Base-by-base conservation (phyloP, 2,329 filamentous ascomycete genomes). In the Pyrenophora seminiperda region DNA sequence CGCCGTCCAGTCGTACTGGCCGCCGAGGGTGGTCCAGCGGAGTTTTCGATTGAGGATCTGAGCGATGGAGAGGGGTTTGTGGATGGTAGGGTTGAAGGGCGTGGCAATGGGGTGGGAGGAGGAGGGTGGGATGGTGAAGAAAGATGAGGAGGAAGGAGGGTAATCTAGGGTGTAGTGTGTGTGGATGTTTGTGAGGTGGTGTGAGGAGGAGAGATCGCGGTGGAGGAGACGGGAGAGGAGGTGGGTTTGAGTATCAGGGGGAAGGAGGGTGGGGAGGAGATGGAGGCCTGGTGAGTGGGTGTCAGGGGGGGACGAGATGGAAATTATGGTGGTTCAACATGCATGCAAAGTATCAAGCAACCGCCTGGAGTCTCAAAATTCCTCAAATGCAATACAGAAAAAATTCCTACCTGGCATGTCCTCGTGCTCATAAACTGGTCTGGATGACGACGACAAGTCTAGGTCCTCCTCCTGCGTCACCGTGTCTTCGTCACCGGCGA, bases 1-100 rank as follows among this genome's bases (percentile, higher is more conserved):
- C 48, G 84, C 83, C 0, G 91, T 95, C 94, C 93, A 97, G 76
- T 97, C 90, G 72, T 97, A 97, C 72, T 97, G 94, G 0, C 91
- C 93, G 41, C 94, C 94, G 2, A 99, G 82, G 0, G 93, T 97
- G 33, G 95, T 83, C 94, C 94, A 99, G 61, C 93, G 90, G 18
- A 97, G 81, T 54, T 90, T 92, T 56, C 87, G 88, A 49, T 86
- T 83, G 34, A 97, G 79, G 22, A 93, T 83, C 65, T 87, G 86
- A 40, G 82, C 78, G 44, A 89, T 78, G 2, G 83, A 81, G 7
- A 97, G 77, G 2, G 90, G 81, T 53, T 87, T 89, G 74, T 97
- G 92, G n/a, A 91, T 74, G 0, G 72, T 58, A 0, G 88, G 79
- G 63, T 96, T 85, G 46, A 89, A 88, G 5, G 93, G 90, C 4